phyloP scores from a whole-genome alignment of 306 rosid species.

The Sicyos baderoa region DNA sequence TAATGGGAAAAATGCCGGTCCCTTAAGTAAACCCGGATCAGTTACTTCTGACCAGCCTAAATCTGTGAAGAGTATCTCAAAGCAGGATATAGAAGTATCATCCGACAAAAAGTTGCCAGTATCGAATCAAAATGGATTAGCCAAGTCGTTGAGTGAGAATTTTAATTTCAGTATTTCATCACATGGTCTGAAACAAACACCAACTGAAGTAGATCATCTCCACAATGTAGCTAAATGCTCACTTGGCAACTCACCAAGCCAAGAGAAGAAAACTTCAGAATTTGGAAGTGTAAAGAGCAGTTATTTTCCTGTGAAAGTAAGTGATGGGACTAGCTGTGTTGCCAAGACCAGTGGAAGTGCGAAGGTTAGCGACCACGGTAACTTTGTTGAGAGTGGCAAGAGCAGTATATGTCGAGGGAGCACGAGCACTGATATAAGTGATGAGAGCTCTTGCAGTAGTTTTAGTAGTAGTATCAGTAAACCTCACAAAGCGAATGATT shows the following conservation, averaged over 20 bases:
- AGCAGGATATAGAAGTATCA: slow-evolving; percentile 38
- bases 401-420: slow-evolving; percentile 95
- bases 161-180: slow-evolving; percentile 42
- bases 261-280: slow-evolving; percentile 71
- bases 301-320: slow-evolving; percentile 75
- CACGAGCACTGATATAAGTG: slow-evolving; percentile 93
- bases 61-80: slow-evolving; percentile 32
- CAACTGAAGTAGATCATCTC: slow-evolving; percentile 34
- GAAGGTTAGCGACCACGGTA: slow-evolving; percentile 73
- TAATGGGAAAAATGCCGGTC: slow-evolving; percentile 39
- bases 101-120: slow-evolving; percentile 37
- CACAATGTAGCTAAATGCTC: slow-evolving; percentile 49
- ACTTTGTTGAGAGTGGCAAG: slow-evolving; percentile 90
- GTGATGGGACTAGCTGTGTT: slow-evolving; percentile 78
- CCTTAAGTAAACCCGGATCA: slow-evolving; percentile 37
- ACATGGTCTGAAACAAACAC: slow-evolving; percentile 35
- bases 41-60: slow-evolving; percentile 32
- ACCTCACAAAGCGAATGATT: slow-evolving; percentile 98
- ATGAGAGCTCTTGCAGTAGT: slow-evolving; percentile 94
- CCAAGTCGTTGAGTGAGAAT: slow-evolving; percentile 48
- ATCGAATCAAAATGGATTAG: slow-evolving; percentile 36
- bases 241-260: slow-evolving; percentile 48
- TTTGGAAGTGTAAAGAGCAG: slow-evolving; percentile 74
- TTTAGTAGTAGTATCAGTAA: slow-evolving; percentile 82
- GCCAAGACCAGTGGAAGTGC: slow-evolving; percentile 90